phyloP scores from a whole-genome alignment of 306 rosid genomes.

The Albizia julibrissin region DNA sequence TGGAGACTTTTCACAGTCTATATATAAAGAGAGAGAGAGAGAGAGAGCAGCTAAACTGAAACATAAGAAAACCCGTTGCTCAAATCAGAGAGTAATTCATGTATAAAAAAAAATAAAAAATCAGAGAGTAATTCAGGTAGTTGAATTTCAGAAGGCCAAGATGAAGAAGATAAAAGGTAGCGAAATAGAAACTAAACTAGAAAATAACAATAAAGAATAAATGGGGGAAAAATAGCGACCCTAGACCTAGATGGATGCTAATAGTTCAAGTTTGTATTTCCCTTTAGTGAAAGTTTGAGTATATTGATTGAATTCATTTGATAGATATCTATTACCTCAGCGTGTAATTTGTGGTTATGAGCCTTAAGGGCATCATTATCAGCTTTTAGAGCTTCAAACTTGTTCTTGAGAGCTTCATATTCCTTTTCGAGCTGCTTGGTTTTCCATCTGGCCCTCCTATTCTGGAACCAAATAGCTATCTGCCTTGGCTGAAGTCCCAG shows the following conservation, averaged over 20 bases:
- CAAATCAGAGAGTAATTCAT: neutral
- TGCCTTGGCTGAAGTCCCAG: conserved; percentile 85
- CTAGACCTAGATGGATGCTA: neutral
- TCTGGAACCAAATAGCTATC: conserved; percentile 94
- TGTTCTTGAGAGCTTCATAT: conserved; percentile 74
- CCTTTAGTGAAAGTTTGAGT: neutral
- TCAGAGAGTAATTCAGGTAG: neutral
- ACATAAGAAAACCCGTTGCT: neutral
- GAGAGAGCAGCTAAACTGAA: conserved; percentile 27
- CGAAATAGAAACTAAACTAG: neutral
- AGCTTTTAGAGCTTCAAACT: conserved; percentile 71
- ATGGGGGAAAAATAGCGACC: neutral
- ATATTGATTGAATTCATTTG: neutral
- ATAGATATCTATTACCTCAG: conserved; percentile 53
- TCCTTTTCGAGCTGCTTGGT: conserved; percentile 91
- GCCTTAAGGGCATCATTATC: conserved; percentile 73
- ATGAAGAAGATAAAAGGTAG: neutral
- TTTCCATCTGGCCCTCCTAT: conserved; percentile 94
- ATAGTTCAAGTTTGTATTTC: neutral
- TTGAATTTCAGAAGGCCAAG: neutral
- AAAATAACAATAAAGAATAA: neutral
- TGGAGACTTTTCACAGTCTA: conserved; percentile 4
- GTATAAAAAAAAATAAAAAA: neutral
- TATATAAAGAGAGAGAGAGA: neutral
- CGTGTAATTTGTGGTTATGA: conserved; percentile 70